Evolutionary conservation across 2,329 filamentous ascomycete species (phyloP).

Genomic region (Calonectria naviculata): DNA sequence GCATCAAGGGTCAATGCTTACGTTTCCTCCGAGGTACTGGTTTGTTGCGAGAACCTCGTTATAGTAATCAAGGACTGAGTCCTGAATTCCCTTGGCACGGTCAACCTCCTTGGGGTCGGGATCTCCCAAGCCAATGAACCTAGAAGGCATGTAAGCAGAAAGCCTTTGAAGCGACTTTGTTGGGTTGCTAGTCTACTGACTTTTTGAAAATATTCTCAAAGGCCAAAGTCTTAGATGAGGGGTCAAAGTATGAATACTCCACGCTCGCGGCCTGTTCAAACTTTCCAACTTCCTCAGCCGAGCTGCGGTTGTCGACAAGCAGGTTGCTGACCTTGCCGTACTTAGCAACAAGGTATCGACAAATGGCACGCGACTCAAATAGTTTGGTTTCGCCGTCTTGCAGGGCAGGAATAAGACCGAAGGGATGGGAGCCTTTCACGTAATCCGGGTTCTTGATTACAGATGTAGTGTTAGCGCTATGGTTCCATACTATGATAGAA

Average conservation of each 20-base stretch:
- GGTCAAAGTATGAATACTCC: background rate
- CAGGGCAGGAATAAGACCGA: background rate
- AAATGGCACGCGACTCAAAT: constrained; percentile 2
- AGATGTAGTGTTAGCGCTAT: background rate
- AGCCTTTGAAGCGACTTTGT: too few relatives aligned
- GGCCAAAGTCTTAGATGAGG: background rate
- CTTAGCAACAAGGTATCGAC: constrained; percentile 6
- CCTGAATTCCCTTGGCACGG: background rate
- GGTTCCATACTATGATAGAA: too few relatives aligned
- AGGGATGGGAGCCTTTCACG: background rate
- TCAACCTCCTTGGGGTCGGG: background rate
- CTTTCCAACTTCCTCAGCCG: background rate
- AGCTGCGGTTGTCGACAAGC: background rate
- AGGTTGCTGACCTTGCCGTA: constrained; percentile 1
- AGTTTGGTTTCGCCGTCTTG: background rate
- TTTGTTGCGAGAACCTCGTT: background rate
- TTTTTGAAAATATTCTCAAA: constrained; percentile 2
- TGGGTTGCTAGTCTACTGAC: background rate
- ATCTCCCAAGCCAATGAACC: background rate
- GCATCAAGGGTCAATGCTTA: background rate
- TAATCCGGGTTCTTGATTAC: background rate
- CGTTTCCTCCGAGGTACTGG: background rate
- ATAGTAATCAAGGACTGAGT: background rate
- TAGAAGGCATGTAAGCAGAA: background rate
- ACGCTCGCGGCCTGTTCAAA: background rate